phyloP scores from a whole-genome alignment of 805 yeast species.

The Kodamaea jinghongensis region DNA sequence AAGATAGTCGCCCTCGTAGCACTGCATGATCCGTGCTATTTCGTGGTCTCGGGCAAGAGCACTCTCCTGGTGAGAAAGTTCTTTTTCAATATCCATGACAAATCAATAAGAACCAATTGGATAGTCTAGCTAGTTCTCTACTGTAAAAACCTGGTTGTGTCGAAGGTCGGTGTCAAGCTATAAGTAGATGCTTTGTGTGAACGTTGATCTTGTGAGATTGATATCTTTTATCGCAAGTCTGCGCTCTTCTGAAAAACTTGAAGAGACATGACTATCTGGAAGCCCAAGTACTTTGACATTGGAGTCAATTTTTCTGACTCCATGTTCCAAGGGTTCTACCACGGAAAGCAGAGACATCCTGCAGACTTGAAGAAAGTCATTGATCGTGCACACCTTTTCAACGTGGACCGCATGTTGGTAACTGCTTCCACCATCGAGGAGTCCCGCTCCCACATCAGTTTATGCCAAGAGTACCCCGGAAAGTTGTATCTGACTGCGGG shows the following conservation, averaged over 20 bases:
- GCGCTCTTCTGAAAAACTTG: too few relatives aligned
- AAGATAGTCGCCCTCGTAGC: slow-evolving; percentile 52
- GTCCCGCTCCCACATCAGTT: slow-evolving; percentile 55
- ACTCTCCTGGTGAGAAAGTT: slow-evolving; percentile 20
- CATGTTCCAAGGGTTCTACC: slow-evolving; percentile 81
- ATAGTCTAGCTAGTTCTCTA: too few relatives aligned
- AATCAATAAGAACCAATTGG: too few relatives aligned
- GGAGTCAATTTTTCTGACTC: slow-evolving; percentile 81
- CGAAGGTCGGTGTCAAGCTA: too few relatives aligned
- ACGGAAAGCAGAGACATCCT: slow-evolving; percentile 63
- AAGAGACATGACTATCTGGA: slow-evolving; percentile 22
- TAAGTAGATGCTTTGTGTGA: too few relatives aligned
- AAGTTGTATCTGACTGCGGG: slow-evolving; percentile 72
- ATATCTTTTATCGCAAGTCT: too few relatives aligned
- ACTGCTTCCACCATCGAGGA: slow-evolving; percentile 82
- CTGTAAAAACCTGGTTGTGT: too few relatives aligned
- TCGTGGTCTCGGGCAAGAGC: slow-evolving; percentile 46
- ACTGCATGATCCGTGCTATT: slow-evolving; percentile 49
- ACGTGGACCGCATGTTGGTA: slow-evolving; percentile 68
- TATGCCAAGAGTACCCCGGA: slow-evolving; percentile 43
- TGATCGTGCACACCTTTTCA: slow-evolving; percentile 58
- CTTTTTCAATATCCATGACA: slow-evolving; percentile 6
- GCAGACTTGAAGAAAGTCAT: slow-evolving; percentile 65
- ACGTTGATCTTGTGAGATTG: too few relatives aligned
- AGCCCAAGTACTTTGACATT: slow-evolving; percentile 44